A percentile compares a stretch with the other conserved stretches of the same genome.
Conservation (phyloP, 768 basidiomycete species). For the Pholiota conissans region DNA sequence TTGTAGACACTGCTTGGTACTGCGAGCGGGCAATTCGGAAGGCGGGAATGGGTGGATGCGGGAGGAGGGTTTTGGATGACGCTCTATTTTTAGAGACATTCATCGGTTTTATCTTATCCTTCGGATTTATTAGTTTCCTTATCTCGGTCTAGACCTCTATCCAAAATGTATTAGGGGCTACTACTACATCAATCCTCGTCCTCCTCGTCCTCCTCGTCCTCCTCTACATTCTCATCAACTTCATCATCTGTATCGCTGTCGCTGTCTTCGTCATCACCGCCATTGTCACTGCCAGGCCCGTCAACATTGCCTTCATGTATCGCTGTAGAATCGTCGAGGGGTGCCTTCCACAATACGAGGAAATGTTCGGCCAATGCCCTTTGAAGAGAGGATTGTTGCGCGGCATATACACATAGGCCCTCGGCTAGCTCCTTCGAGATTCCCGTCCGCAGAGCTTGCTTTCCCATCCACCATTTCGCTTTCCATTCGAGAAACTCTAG, state of each 20-base stretch:
- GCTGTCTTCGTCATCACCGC: background rate
- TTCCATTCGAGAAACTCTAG: constrained; percentile 11
- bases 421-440: background rate
- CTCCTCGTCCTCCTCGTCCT: constrained; percentile 7
- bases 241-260: background rate
- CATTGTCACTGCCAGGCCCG: background rate
- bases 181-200: too few species aligned
- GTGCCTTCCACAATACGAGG: constrained; percentile 7
- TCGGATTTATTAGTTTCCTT: too few species aligned
- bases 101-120: too few species aligned
- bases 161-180: too few species aligned
- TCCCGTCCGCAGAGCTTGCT: background rate
- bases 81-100: too few species aligned
- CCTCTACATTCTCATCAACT: background rate
- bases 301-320: too few species aligned
- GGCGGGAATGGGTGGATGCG: too few species aligned
- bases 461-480: constrained; percentile 5
- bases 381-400: constrained; percentile 8
- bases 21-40: too few species aligned
- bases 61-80: too few species aligned
- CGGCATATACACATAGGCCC: constrained; percentile 9
- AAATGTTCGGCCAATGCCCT: constrained; percentile 14
- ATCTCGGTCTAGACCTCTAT: too few species aligned
- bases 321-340: background rate
- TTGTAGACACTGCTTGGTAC: too few species aligned